A percentile compares a stretch with the other conserved stretches of the same genome.
These are phyloP conservation scores for Boletus semigastroideus DNA, from an alignment of 1,284 basidiomycete species.

Conservation along the genomic window DNA sequence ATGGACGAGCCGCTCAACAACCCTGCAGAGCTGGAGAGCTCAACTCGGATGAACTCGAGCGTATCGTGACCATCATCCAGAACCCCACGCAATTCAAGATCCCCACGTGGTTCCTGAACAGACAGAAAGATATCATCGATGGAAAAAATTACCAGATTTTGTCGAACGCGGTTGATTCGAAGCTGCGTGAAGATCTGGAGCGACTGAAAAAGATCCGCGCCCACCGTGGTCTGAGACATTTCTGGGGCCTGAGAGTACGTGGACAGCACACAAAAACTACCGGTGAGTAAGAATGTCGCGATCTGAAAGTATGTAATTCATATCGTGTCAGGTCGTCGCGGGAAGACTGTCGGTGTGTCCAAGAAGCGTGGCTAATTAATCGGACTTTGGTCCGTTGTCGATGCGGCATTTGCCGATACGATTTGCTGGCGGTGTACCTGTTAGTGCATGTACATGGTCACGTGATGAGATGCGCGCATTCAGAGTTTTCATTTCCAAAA, in stretches of 20 bases:
- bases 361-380: slow-evolving; percentile 90
- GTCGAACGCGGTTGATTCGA: slow-evolving; percentile 97
- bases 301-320: slow-evolving; percentile 1
- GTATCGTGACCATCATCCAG: slow-evolving; percentile 99
- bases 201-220: slow-evolving; percentile 99
- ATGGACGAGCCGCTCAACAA: slow-evolving; percentile 1
- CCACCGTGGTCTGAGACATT: slow-evolving; percentile 97
- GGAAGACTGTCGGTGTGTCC: slow-evolving; percentile 91
- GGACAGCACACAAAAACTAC: slow-evolving; percentile 99
- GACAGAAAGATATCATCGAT: slow-evolving; percentile 97
- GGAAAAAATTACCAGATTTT: slow-evolving; percentile 97
- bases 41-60: slow-evolving; percentile 97
- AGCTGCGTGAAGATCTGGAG: slow-evolving; percentile 98
- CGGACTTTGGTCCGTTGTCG: too few species aligned
- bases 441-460: too few species aligned
- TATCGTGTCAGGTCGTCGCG: slow-evolving; percentile 66
- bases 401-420: too few species aligned
- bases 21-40: slow-evolving; percentile 80
- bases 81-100: slow-evolving; percentile 99
- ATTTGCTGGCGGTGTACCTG: too few species aligned
- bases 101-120: slow-evolving; percentile 98
- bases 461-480: slow-evolving; percentile 16
- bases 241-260: slow-evolving; percentile 93
- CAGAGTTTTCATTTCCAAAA: not conserved
- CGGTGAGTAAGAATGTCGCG: slow-evolving; percentile 49